Evolutionary conservation across 768 basidiomycete genomes (phyloP).

Genomic region (Suillus luteus): DNA sequence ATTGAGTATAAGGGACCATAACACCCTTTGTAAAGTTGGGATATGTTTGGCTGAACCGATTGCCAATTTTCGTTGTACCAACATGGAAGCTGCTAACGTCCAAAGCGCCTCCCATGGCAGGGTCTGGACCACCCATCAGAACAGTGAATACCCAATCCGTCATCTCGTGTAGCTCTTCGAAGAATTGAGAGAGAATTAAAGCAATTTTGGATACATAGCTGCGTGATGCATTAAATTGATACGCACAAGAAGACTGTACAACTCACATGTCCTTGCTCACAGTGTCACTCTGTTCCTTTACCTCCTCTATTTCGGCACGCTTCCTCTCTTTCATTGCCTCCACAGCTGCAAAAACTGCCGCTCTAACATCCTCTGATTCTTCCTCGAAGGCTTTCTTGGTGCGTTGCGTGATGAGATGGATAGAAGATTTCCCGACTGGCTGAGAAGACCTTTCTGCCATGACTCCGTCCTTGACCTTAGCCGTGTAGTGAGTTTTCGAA

Average conservation of each 20-base stretch:
- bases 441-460: background rate
- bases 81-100: background rate
- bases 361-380: conserved; percentile 1
- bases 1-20: background rate
- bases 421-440: background rate
- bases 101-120: background rate
- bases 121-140: background rate
- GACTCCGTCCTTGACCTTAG: background rate
- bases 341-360: background rate
- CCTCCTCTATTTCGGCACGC: background rate
- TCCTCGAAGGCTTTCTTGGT: background rate
- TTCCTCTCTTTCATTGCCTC: background rate
- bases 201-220: background rate
- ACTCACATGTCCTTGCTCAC: background rate
- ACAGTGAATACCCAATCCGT: background rate
- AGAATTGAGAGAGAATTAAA: background rate
- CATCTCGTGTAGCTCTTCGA: background rate
- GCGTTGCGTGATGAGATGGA: background rate
- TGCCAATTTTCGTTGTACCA: background rate
- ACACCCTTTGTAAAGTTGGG: background rate
- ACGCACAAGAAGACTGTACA: background rate
- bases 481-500: background rate
- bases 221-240: background rate
- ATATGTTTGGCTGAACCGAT: background rate
- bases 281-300: background rate